Evolutionary conservation across 495 filamentous ascomycete species (phyloP).

Genomic region (Aspergillus sclerotioniger): DNA sequence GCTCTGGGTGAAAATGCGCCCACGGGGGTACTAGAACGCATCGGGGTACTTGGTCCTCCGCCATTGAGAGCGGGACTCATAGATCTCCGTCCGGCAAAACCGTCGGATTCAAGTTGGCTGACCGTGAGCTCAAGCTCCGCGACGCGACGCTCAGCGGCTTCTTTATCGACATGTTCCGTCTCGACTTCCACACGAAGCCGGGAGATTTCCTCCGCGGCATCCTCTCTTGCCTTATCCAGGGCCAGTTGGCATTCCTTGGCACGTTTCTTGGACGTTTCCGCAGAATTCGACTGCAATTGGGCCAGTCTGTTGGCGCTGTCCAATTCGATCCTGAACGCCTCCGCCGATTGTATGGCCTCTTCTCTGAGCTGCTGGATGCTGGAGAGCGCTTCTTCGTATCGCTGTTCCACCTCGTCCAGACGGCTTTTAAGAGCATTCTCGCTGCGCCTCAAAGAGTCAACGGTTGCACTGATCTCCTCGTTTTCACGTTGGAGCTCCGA

Average conservation of each 20-base stretch:
- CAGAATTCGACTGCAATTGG: slow-evolving; percentile 79
- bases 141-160: slow-evolving; percentile 65
- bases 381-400: slow-evolving; percentile 76
- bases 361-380: slow-evolving; percentile 84
- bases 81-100: slow-evolving; percentile 29
- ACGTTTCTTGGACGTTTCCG: slow-evolving; percentile 73
- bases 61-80: slow-evolving; percentile 58
- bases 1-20: slow-evolving; percentile 56
- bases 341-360: slow-evolving; percentile 69
- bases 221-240: slow-evolving; percentile 75
- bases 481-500: slow-evolving; percentile 82
- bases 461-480: slow-evolving; percentile 72
- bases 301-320: slow-evolving; percentile 77
- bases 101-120: slow-evolving; percentile 61
- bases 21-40: slow-evolving; percentile 49
- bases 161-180: slow-evolving; percentile 70
- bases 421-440: slow-evolving; percentile 77
- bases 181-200: slow-evolving; percentile 76
- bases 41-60: slow-evolving; percentile 42
- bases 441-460: slow-evolving; percentile 73
- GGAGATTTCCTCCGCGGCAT: slow-evolving; percentile 77
- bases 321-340: slow-evolving; percentile 79
- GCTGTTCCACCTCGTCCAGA: slow-evolving; percentile 78
- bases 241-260: slow-evolving; percentile 77
- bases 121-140: slow-evolving; percentile 73